Conservation (phyloP, 2,329 filamentous ascomycete genomes). For the Pseudogymnoascus sp. region DNA sequence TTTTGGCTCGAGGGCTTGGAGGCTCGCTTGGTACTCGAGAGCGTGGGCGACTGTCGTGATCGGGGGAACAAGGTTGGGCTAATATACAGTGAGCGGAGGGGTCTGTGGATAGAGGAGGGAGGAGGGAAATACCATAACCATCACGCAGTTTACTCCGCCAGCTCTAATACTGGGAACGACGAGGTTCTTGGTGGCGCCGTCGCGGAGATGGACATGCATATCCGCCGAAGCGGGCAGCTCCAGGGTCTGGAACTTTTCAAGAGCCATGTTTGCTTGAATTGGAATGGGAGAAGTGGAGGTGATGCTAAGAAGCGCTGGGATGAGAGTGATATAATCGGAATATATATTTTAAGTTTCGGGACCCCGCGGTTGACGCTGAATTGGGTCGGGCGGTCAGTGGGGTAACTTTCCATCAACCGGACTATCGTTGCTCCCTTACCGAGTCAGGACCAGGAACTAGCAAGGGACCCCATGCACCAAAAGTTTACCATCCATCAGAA, state of each 20-base stretch:
- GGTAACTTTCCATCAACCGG: not conserved
- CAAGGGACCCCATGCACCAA: not conserved
- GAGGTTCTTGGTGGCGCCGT: slow-evolving; percentile 57
- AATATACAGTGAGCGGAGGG: slow-evolving; percentile 18
- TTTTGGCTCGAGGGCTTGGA: slow-evolving; percentile 54
- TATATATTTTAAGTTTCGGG: slow-evolving; percentile 7
- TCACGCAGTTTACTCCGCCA: slow-evolving; percentile 60
- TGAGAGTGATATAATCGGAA: not conserved
- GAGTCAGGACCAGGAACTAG: not conserved
- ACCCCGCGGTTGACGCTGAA: slow-evolving; percentile 1
- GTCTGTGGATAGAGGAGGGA: not conserved
- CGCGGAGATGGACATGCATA: slow-evolving; percentile 62
- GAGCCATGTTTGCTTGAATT: slow-evolving; percentile 15
- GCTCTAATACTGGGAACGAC: slow-evolving; percentile 49
- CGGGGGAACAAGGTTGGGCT: slow-evolving; percentile 62
- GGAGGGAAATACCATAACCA: slow-evolving; percentile 40
- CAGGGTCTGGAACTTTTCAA: slow-evolving; percentile 29
- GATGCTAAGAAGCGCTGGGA: not conserved
- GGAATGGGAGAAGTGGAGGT: not conserved
- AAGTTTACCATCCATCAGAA: not conserved
- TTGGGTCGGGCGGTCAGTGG: slow-evolving; percentile 4
- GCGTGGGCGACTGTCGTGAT: slow-evolving; percentile 56
- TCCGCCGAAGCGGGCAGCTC: slow-evolving; percentile 60
- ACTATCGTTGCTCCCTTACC: not conserved
- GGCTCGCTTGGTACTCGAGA: slow-evolving; percentile 57